Evolutionary conservation across 208 protist species (phyloP).

Genomic region (Crithidia acanthocephali): DNA sequence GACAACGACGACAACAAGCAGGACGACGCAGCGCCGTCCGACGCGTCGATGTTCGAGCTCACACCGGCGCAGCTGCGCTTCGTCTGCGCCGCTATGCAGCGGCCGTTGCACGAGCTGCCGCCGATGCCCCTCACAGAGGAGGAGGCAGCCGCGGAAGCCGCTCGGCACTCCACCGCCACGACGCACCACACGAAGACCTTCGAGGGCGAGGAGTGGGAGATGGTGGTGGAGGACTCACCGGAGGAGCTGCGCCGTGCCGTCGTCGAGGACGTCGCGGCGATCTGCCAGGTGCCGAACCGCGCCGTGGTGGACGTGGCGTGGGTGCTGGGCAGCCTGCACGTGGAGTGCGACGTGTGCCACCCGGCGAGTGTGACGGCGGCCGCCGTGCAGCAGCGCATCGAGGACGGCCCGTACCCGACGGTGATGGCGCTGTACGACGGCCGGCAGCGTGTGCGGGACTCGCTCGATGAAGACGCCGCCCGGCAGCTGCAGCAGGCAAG

Average conservation of each 20-base stretch:
- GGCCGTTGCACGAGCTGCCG: too few relatives aligned
- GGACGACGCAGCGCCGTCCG: not conserved
- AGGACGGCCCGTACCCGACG: conserved; percentile 13
- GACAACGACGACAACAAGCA: not conserved
- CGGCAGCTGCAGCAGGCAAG: not conserved
- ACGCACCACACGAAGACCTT: conserved; percentile 33
- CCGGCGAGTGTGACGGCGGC: not conserved
- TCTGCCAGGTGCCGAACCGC: conserved; percentile 40
- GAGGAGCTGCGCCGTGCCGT: conserved; percentile 38
- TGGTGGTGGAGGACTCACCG: conserved; percentile 42
- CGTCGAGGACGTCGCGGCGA: conserved; percentile 1
- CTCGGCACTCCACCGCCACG: conserved; percentile 1
- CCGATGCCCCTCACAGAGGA: too few relatives aligned
- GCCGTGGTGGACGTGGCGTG: conserved; percentile 33
- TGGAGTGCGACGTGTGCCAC: conserved; percentile 44
- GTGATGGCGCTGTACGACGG: conserved; percentile 14
- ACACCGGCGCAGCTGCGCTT: conserved; percentile 4
- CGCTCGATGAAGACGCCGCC: not conserved
- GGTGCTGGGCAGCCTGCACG: conserved; percentile 39
- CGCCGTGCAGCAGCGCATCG: conserved; percentile 22
- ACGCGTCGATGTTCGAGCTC: conserved; percentile 8
- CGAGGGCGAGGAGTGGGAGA: conserved; percentile 43
- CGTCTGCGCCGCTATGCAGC: conserved; percentile 6
- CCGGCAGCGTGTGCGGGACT: not conserved
- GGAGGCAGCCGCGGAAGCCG: not conserved